These are phyloP conservation scores for Boletales sp. DNA, from an alignment of 768 basidiomycete species.

Conservation along the genomic window DNA sequence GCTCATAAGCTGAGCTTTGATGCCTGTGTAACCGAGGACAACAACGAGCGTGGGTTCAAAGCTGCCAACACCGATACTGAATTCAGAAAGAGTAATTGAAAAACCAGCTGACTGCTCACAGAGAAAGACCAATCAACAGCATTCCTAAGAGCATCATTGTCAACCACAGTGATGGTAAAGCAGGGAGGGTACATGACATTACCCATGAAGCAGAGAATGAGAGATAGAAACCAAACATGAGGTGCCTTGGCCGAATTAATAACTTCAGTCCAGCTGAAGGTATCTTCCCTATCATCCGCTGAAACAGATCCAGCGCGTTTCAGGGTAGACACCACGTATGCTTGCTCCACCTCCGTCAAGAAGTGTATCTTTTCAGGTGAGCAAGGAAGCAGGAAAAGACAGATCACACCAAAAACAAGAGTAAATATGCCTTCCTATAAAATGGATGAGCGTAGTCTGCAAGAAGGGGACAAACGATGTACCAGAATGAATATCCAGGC, in stretches of 20 bases:
- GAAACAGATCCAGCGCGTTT: constrained; percentile 30
- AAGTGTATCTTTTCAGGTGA: constrained; percentile 45
- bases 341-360: constrained; percentile 47
- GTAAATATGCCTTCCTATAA: constrained; percentile 60
- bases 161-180: neutral
- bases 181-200: constrained; percentile 15
- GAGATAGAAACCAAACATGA: constrained; percentile 50
- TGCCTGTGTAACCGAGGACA: constrained; percentile 52
- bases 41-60: constrained; percentile 74
- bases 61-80: constrained; percentile 39
- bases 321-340: constrained; percentile 35
- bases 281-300: constrained; percentile 40
- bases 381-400: constrained; percentile 48
- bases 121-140: constrained; percentile 14
- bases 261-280: constrained; percentile 61
- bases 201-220: constrained; percentile 53
- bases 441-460: neutral
- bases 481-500: constrained; percentile 58
- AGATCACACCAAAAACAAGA: constrained; percentile 47
- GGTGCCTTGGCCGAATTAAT: constrained; percentile 44
- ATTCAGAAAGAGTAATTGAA: constrained; percentile 22
- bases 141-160: constrained; percentile 14
- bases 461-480: too few species aligned
- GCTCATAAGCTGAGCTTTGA: constrained; percentile 57
- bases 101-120: constrained; percentile 12